Evolutionary conservation across 805 yeast genomes (phyloP).

Genomic region (Candida peoriensis): DNA sequence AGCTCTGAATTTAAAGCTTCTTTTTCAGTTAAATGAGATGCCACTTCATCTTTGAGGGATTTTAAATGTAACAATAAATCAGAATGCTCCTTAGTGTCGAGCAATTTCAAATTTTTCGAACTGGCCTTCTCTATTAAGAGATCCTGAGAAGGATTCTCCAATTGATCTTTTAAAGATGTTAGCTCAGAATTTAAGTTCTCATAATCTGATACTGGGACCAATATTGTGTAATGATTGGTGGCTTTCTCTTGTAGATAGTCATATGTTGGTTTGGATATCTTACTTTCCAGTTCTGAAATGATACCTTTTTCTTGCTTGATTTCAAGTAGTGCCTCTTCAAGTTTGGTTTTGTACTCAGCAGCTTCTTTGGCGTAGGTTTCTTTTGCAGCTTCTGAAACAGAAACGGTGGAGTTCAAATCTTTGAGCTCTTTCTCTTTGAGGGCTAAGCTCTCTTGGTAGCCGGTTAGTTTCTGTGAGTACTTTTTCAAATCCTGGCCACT

Average conservation of each 20-base stretch:
- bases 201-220: constrained; percentile 14
- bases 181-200: constrained; percentile 6
- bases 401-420: constrained; percentile 3
- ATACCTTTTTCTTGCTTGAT: constrained; percentile 2
- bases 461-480: constrained; percentile 14
- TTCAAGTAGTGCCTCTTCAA: constrained; percentile 11
- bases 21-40: constrained; percentile 1
- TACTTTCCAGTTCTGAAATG: constrained; percentile 4
- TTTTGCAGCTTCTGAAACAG: constrained; percentile 16
- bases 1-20: constrained; percentile 2
- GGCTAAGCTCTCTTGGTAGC: constrained; percentile 5
- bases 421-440: constrained; percentile 4
- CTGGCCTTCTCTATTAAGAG: constrained; percentile 11
- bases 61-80: constrained; percentile 6
- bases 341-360: constrained; percentile 17
- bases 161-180: constrained; percentile 6
- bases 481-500: constrained; percentile 5
- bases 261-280: constrained; percentile 26
- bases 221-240: constrained; percentile 16
- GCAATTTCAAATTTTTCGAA: constrained; percentile 11
- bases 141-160: constrained; percentile 14
- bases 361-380: constrained; percentile 19
- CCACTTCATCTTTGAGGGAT: background rate
- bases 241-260: constrained; percentile 27
- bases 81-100: constrained; percentile 9